Conservation (phyloP, 148 eudicot genomes). For the Limonium bicolor region DNA sequence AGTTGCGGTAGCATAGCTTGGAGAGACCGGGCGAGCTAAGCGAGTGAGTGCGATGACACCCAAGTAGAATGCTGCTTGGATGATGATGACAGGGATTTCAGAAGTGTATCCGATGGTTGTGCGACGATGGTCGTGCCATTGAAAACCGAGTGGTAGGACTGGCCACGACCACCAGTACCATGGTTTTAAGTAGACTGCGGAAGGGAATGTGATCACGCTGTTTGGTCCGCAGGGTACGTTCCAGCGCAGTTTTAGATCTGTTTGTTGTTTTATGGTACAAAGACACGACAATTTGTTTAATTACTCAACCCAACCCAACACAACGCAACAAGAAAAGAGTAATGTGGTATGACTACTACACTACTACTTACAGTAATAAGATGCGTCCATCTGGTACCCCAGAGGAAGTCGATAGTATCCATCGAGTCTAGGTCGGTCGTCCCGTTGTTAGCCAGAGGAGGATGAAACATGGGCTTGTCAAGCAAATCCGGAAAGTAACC, state of each 20-base stretch:
- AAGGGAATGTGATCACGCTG: constrained; percentile 87
- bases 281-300: background rate
- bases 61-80: constrained; percentile 44
- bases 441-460: constrained; percentile 48
- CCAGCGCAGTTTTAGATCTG: constrained; percentile 80
- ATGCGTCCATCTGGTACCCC: constrained; percentile 97
- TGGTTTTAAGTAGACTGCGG: constrained; percentile 84
- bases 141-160: constrained; percentile 68
- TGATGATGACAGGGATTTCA: constrained; percentile 53
- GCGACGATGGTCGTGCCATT: constrained; percentile 84
- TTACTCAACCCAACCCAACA: background rate
- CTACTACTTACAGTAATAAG: constrained; percentile 62
- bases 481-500: constrained; percentile 76
- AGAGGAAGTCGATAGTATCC: constrained; percentile 71
- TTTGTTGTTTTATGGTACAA: background rate
- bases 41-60: constrained; percentile 57
- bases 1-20: constrained; percentile 56
- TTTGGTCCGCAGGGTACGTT: constrained; percentile 94
- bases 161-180: constrained; percentile 99
- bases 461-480: constrained; percentile 81
- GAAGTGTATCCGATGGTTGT: constrained; percentile 65
- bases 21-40: constrained; percentile 66
- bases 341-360: background rate
- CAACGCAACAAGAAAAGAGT: no score
- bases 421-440: constrained; percentile 54